These are phyloP conservation scores for Penicillium maclennaniae DNA, from an alignment of 495 filamentous ascomycete species.

Conservation along the genomic window DNA sequence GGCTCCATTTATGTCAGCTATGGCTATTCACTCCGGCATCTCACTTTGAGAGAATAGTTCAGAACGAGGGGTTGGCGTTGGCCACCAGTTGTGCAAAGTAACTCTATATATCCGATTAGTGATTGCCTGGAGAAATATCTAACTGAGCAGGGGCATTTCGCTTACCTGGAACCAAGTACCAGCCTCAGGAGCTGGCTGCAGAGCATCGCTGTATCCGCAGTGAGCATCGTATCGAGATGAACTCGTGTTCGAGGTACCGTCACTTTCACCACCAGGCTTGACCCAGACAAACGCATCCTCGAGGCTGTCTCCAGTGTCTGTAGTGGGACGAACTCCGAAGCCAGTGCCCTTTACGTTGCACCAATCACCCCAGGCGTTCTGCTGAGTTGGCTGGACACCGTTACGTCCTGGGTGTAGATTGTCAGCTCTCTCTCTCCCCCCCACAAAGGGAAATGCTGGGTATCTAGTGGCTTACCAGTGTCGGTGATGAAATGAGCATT, in stretches of 20 bases:
- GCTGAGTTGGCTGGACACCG: slow-evolving; percentile 60
- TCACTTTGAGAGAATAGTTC: neutral
- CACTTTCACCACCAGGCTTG: slow-evolving; percentile 79
- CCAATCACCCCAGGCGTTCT: slow-evolving; percentile 75
- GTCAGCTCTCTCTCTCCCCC: neutral
- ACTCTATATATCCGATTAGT: slow-evolving; percentile 17
- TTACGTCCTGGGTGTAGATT: slow-evolving; percentile 47
- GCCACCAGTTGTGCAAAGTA: slow-evolving; percentile 62
- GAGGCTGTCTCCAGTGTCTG: slow-evolving; percentile 56
- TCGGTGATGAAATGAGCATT: slow-evolving; percentile 73
- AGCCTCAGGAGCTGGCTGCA: slow-evolving; percentile 71
- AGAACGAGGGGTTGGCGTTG: slow-evolving; percentile 59
- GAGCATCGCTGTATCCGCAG: slow-evolving; percentile 60
- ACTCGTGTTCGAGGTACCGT: slow-evolving; percentile 64
- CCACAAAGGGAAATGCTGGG: too few relatives aligned
- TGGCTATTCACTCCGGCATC: too few relatives aligned
- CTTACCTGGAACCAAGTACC: slow-evolving; percentile 74
- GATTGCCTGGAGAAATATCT: neutral
- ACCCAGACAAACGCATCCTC: slow-evolving; percentile 80
- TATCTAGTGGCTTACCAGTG: slow-evolving; percentile 31
- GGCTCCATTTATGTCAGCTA: neutral
- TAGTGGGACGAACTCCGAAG: slow-evolving; percentile 67
- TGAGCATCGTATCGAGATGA: slow-evolving; percentile 66
- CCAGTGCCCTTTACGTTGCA: slow-evolving; percentile 76
- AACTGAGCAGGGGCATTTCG: too few relatives aligned